Base-by-base conservation (phyloP, 306 rosid genomes). In the Malus domestica region DNA sequence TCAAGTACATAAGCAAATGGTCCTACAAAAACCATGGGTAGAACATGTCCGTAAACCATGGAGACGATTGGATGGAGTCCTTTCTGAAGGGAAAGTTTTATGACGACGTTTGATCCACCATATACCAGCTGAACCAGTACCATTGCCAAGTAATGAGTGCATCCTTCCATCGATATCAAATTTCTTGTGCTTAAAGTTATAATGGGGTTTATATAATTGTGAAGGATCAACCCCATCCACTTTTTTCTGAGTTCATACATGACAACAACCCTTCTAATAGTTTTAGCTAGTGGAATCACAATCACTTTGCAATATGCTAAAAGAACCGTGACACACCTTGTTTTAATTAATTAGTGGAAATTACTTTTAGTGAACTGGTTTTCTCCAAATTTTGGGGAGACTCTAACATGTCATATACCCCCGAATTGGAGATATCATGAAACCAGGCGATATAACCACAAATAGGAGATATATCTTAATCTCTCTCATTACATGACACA, bases 31-130 rank as follows among this genome's bases (percentile, higher is more conserved):
- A 80, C 44, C 73, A 73, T 67, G 65, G 71, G 79, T 38, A 83
- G 44, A 7, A 79, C 58, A 71, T 83, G 86, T 51, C 78, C 12
- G 38, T 83, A 83, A 46, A 79, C 81, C 57, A 83, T 76, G 22
- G 79, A 79, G 29, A 79, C 83, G 10, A 83, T 42, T 8, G 59
- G 86, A 72, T 83, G 71, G 55, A 83, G 81, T 70, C 78, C 83
- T 23, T 67, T 71, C 14, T 65, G 81, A 9, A 80, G 70, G 2
- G 83, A 75, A 9, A 66, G 49, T 67, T 83, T 71, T 11, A 40
- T 32, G n/a, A 77, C 65, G 15, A 77, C 6, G 6, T 76, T 81
- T 6, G 78, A 73, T 57, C 60, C 81, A 3, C 71, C 52, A 7
- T 72, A 66, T 6, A 77, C 66, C 3, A 77, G 46, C 54, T 67